A percentile compares a stretch with the other conserved stretches of the same genome.
Evolutionary conservation across 2,329 filamentous ascomycete species (phyloP).

Genomic region (Zymoseptoria crescenta): DNA sequence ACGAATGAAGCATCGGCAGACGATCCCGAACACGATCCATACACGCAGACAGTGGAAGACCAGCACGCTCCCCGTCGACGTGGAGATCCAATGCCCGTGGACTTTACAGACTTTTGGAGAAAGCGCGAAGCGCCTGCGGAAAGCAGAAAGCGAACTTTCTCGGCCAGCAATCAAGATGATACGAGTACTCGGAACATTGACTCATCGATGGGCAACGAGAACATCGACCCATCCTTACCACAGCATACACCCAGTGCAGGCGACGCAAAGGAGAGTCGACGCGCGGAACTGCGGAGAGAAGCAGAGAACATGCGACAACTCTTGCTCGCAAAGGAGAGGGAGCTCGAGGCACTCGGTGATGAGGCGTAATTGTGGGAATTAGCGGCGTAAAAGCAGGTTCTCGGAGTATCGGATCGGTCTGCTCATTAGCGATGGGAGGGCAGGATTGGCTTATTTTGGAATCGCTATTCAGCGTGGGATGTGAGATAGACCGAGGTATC

Average conservation of each 20-base stretch:
- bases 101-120: conserved; percentile 31
- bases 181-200: conserved; percentile 13
- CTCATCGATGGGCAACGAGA: conserved; percentile 16
- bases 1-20: background rate
- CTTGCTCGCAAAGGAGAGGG: conserved; percentile 64
- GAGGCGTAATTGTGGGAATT: conserved; percentile 5
- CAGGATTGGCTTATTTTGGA: background rate
- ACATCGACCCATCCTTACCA: conserved; percentile 31
- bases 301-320: conserved; percentile 68
- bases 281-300: conserved; percentile 61
- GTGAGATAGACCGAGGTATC: background rate
- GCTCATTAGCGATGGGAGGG: background rate
- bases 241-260: conserved; percentile 20
- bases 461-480: background rate
- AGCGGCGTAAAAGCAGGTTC: background rate
- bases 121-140: conserved; percentile 12
- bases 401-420: background rate
- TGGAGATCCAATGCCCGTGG: conserved; percentile 28
- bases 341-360: conserved; percentile 46
- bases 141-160: conserved; percentile 59
- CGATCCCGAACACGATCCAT: background rate
- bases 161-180: conserved; percentile 29
- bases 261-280: conserved; percentile 49
- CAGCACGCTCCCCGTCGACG: conserved; percentile 1
- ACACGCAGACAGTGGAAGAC: conserved; percentile 14